These are phyloP conservation scores for Raddia guianensis DNA, from an alignment of 176 grass and related monocot species.

Conservation along the genomic window DNA sequence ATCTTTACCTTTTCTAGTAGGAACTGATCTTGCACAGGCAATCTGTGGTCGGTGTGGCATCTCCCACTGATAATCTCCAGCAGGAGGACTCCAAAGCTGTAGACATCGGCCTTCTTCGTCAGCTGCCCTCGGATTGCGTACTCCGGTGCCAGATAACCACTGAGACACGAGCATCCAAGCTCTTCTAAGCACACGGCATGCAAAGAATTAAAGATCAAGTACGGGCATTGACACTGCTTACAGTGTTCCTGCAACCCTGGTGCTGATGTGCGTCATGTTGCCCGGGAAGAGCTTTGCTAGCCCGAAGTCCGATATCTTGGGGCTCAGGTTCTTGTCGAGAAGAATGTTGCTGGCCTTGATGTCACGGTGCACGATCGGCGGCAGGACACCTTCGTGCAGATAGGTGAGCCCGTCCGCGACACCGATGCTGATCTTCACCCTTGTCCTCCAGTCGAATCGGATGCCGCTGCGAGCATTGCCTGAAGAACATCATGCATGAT, in stretches of 20 bases:
- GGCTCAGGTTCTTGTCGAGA: slow-evolving; percentile 70
- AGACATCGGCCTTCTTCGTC: slow-evolving; percentile 63
- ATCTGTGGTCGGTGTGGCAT: slow-evolving; percentile 58
- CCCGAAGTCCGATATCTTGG: slow-evolving; percentile 85
- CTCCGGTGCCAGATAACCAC: slow-evolving; percentile 67
- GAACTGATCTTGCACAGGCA: slow-evolving; percentile 68
- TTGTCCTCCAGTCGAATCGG: slow-evolving; percentile 64
- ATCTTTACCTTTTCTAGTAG: slow-evolving; percentile 70
- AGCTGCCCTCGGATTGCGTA: slow-evolving; percentile 73
- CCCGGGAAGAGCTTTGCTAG: slow-evolving; percentile 74
- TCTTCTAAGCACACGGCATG: slow-evolving; percentile 9
- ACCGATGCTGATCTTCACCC: slow-evolving; percentile 68
- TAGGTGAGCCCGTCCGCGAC: slow-evolving; percentile 67
- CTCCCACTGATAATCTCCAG: slow-evolving; percentile 75
- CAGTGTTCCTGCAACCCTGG: slow-evolving; percentile 91
- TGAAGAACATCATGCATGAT: slow-evolving; percentile 43
- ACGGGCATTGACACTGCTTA: slow-evolving; percentile 40
- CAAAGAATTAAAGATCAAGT: neutral
- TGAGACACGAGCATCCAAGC: slow-evolving; percentile 17
- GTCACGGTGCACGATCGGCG: slow-evolving; percentile 76
- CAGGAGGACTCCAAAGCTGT: slow-evolving; percentile 72
- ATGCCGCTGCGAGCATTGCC: slow-evolving; percentile 58
- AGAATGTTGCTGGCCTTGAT: slow-evolving; percentile 92
- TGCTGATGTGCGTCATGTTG: slow-evolving; percentile 81
- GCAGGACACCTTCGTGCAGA: slow-evolving; percentile 71